Percentiles rank a stretch among this genome's conserved stretches.
These are phyloP conservation scores for Trichosporon sp. DNA, from an alignment of 1,284 basidiomycete species.

Conservation along the genomic window DNA sequence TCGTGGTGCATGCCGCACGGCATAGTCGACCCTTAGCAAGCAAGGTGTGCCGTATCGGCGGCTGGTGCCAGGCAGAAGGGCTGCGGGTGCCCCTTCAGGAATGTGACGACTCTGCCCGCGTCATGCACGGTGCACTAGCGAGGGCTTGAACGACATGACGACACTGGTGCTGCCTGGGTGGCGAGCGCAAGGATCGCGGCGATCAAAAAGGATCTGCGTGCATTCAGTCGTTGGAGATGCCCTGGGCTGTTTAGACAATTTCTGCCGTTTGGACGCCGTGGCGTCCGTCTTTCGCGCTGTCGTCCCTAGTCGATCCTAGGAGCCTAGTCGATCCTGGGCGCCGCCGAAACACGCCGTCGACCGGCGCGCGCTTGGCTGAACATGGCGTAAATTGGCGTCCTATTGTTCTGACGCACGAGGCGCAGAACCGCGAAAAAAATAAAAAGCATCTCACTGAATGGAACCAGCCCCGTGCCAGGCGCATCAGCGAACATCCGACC, in stretches of 20 bases:
- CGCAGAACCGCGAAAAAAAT: not conserved
- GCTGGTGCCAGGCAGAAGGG: not conserved
- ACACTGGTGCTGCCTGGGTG: not conserved
- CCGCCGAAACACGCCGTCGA: slow-evolving; percentile 1
- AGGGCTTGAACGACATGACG: too few species aligned
- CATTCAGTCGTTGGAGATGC: not conserved
- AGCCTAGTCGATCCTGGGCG: not conserved
- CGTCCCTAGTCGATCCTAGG: not conserved
- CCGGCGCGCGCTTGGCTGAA: not conserved
- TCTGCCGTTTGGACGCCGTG: not conserved
- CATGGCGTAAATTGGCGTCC: not conserved
- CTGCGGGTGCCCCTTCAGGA: not conserved
- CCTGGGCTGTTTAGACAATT: not conserved
- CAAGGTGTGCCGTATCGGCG: not conserved
- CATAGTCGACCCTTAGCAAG: not conserved
- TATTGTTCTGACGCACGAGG: slow-evolving; percentile 1
- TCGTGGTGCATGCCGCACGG: not conserved
- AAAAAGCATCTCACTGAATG: not conserved
- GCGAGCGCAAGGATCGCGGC: not conserved
- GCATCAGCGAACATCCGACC: not conserved
- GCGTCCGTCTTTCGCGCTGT: not conserved
- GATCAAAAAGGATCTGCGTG: slow-evolving; percentile 13
- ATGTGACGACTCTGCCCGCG: not conserved
- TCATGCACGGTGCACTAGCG: slow-evolving; percentile 2
- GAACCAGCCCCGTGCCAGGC: too few species aligned